Base-by-base conservation (phyloP, 208 protist genomes). In the Leishmania turanica region DNA sequence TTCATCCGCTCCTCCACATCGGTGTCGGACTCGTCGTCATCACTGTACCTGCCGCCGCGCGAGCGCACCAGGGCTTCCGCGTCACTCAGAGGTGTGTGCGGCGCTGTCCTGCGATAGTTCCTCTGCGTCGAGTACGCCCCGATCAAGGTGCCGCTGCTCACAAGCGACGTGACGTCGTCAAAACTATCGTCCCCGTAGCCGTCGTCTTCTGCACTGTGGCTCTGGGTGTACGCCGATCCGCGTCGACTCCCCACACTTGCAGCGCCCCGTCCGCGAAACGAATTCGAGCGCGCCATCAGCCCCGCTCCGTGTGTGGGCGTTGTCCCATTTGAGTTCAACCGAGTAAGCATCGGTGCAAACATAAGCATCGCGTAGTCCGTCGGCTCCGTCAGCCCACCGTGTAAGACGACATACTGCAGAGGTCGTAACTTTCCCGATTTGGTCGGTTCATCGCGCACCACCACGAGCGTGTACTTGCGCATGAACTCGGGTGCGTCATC, bases 341-440 rank as follows among this genome's bases (percentile, higher is more conserved):
- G 82, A 7, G 80, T 84, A 3, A 88, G 71, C 5, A 86, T 77
- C 5, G 90, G 92, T 17, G 87, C 88, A 76, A 97, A 95, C 75
- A 95, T 87, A 62, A 95, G 84, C 92, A 96, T 94, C 0, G 89
- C 73, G 78, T 97, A 96, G 75, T 96, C 87, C 13, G 37, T 80
- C 77, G 81, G 83, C 42, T 89, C 92, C 72, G 66, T 51, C 34
- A 95, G 73, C 2, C 94, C 94, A 65, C 94, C 94, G 84, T 97
- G 94, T 84, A 96, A 91, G 17, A 96, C 86, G 5, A 97, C 65
- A 82, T 93, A 93, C 68, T 92, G 87, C 83, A 93, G 79, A 27
- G 84, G 85, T 51, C 66, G 72, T 42, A 77, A 40, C 66, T 72
- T 83, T 13, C 80, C 73, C 8, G 66, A 71, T 49, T 74, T 86